Evolutionary conservation across 202 grass and related monocot genomes (phyloP).

Genomic region (Setaria viridis): DNA sequence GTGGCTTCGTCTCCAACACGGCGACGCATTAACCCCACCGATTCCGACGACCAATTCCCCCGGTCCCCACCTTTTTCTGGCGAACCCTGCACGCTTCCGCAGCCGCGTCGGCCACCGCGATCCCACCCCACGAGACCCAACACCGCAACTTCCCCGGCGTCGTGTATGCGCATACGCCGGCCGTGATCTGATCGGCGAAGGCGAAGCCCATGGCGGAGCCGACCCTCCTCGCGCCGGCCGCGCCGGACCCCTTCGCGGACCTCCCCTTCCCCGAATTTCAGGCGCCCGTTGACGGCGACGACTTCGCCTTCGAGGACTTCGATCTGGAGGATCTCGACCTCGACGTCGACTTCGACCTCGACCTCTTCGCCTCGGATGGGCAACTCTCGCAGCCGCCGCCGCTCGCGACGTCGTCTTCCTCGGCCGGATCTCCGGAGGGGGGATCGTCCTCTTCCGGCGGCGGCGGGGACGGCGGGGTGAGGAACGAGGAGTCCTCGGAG

Average conservation of each 20-base stretch:
- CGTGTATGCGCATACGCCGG: conserved; percentile 38
- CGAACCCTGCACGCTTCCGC: conserved; percentile 46
- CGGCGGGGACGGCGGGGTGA: conserved; percentile 25
- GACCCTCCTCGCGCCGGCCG: conserved; percentile 21
- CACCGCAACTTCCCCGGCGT: not conserved
- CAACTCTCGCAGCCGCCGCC: conserved; percentile 40
- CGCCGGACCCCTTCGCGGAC: conserved; percentile 39
- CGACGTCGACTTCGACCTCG: conserved; percentile 61
- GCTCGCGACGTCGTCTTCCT: conserved; percentile 49
- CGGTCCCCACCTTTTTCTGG: not conserved
- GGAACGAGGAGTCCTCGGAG: conserved; percentile 54
- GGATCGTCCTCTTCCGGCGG: conserved; percentile 10
- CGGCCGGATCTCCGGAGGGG: conserved; percentile 30
- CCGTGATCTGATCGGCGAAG: conserved; percentile 45
- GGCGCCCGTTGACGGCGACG: conserved; percentile 18
- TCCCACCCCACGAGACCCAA: not conserved
- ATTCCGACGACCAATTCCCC: conserved; percentile 39
- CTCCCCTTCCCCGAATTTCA: conserved; percentile 46
- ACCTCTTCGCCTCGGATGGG: conserved; percentile 54
- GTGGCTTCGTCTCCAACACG: conserved; percentile 33
- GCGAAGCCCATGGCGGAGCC: conserved; percentile 59
- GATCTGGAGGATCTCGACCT: conserved; percentile 59
- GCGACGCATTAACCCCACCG: conserved; percentile 3
- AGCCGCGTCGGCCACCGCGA: conserved; percentile 32
- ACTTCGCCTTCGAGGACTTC: conserved; percentile 42